These are phyloP conservation scores for Lachancea mirantina DNA, from an alignment of 805 yeast genomes.

Conservation along the genomic window DNA sequence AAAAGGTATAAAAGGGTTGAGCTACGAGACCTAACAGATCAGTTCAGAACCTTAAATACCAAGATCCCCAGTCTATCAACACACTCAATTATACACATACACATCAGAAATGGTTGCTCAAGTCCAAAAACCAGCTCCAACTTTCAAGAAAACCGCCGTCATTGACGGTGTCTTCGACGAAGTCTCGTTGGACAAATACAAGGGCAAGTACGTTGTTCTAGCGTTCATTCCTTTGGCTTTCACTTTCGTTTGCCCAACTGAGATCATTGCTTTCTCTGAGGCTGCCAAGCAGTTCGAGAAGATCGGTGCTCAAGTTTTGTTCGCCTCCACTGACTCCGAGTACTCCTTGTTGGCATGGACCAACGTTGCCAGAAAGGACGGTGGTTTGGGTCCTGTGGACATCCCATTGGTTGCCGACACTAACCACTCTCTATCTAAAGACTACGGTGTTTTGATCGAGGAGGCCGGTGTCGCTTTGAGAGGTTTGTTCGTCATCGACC, in stretches of 20 bases:
- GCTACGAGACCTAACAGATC: not conserved
- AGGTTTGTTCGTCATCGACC: slow-evolving; percentile 97
- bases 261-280: slow-evolving; percentile 96
- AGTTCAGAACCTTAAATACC: not conserved
- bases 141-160: slow-evolving; percentile 95
- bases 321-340: slow-evolving; percentile 98
- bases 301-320: slow-evolving; percentile 80
- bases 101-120: slow-evolving; percentile 64
- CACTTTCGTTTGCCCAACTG: slow-evolving; percentile 99
- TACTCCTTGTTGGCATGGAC: slow-evolving; percentile 98
- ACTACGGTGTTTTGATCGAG: slow-evolving; percentile 95
- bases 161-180: slow-evolving; percentile 95
- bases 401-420: slow-evolving; percentile 95
- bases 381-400: slow-evolving; percentile 94
- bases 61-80: not conserved
- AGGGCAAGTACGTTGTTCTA: slow-evolving; percentile 95
- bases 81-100: slow-evolving; percentile 2
- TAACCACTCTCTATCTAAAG: slow-evolving; percentile 89
- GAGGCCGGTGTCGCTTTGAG: slow-evolving; percentile 96
- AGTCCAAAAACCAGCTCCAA: slow-evolving; percentile 95
- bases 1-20: not conserved
- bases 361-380: slow-evolving; percentile 90
- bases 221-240: slow-evolving; percentile 98
- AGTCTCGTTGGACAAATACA: slow-evolving; percentile 86
- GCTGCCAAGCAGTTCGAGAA: slow-evolving; percentile 85